Percentiles rank a stretch among this genome's conserved stretches.
phyloP scores from a whole-genome alignment of 1,284 basidiomycete genomes.

The Boletus holoroseus region DNA sequence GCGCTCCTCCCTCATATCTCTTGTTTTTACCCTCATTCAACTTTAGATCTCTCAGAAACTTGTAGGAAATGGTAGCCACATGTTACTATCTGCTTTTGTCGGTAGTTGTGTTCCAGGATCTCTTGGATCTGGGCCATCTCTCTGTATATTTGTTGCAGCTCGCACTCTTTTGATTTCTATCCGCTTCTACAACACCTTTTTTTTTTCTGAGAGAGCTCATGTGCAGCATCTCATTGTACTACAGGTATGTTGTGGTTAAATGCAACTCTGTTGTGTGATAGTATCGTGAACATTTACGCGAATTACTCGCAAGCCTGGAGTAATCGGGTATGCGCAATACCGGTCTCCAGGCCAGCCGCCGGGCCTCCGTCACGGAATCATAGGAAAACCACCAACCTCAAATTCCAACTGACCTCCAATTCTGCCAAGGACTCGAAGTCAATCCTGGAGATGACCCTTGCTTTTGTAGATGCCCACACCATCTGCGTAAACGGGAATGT shows the following conservation, averaged over 20 bases:
- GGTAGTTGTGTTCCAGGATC: background rate
- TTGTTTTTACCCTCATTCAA: no score
- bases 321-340: no score
- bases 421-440: background rate
- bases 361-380: background rate
- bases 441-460: constrained; percentile 3
- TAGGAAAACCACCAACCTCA: background rate
- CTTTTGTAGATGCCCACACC: constrained; percentile 1
- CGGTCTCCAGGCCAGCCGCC: background rate
- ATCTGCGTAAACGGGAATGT: background rate
- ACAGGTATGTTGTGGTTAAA: no score
- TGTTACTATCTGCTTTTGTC: no score
- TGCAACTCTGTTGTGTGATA: no score
- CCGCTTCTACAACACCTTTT: background rate
- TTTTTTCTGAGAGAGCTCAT: background rate
- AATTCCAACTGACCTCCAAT: background rate
- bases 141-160: background rate
- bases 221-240: background rate
- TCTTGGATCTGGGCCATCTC: background rate
- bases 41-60: no score
- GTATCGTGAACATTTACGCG: no score
- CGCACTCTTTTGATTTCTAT: background rate
- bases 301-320: background rate
- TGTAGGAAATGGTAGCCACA: no score
- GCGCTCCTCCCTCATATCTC: no score